phyloP scores from a whole-genome alignment of 257 asterid species.

The Eucommia ulmoides region DNA sequence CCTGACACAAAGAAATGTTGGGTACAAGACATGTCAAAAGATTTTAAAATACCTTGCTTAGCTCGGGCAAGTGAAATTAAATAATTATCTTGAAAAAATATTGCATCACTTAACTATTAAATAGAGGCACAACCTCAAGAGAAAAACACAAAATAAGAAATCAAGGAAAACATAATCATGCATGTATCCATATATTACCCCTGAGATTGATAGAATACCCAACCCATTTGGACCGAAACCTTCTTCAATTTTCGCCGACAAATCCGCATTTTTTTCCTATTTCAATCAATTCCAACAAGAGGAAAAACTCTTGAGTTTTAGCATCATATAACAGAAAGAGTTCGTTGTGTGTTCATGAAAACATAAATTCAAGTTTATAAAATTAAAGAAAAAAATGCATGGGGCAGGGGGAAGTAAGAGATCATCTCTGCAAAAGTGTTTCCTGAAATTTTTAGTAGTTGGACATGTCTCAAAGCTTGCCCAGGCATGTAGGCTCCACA shows the following conservation, averaged over 20 bases:
- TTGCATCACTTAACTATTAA: not conserved
- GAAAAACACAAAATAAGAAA: not conserved
- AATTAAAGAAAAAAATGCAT: not conserved
- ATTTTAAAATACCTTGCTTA: too few relatives aligned
- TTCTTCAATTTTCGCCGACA: conserved; percentile 55
- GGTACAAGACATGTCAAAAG: too few relatives aligned
- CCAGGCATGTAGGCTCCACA: not conserved
- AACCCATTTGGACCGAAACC: conserved; percentile 85
- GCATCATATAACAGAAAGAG: too few relatives aligned
- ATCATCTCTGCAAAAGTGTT: not conserved
- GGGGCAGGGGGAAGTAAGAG: not conserved
- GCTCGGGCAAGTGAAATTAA: too few relatives aligned
- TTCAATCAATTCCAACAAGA: conserved; percentile 11
- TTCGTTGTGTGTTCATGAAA: too few relatives aligned
- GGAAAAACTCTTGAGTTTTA: conserved; percentile 12
- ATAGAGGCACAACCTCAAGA: not conserved
- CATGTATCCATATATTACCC: conserved; percentile 22
- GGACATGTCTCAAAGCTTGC: not conserved
- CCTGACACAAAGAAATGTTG: too few relatives aligned
- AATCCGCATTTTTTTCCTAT: conserved; percentile 52
- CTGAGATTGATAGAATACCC: conserved; percentile 65
- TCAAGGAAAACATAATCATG: not conserved
- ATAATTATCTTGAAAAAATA: too few relatives aligned
- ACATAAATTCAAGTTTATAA: not conserved
- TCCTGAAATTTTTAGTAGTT: not conserved